Base-by-base conservation (phyloP, 2,329 filamentous ascomycete species). In the Claviceps fusiformis region DNA sequence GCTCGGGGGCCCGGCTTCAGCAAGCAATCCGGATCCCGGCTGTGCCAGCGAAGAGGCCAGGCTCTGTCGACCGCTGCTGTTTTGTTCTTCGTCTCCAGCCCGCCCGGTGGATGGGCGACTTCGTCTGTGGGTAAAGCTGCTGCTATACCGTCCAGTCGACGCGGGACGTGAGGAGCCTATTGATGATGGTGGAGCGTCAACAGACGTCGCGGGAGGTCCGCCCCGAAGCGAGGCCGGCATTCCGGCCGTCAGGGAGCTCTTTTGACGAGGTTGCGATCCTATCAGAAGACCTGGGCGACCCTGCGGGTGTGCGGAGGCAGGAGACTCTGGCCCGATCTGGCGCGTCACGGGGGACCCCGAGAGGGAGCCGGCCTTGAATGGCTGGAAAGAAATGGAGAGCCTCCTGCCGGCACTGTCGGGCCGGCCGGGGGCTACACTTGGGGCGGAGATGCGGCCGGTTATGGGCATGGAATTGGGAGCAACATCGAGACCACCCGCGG, bases 351-450 rank as follows among this genome's bases (percentile, higher is more conserved):
- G 92, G 5, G 91, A 96, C 4, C 87, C 89, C 2, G 91, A 95
- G n/a, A 97, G 75, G 1, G 92, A 95, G 11, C 92, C 92, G 15
- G 91, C 89, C 70, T 98, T 98, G 75, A 98, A 98, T 0, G 92
- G 91, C 62, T 95, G 89, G 63, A 96, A 95, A 0, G 89, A 95
- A 27, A 95, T 81, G 0, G 89, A 96, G 7, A 87, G 85, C 54
- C 89, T 82, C 62, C 90, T 80, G 54, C 77, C 77, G 50, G 78
- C 74, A 47, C 87, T 76, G 24, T 85, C 69, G 15, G 70, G 71
- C 52, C 75, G 74, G 45, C 74, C 57, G 1, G 68, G 61, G 13
- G 69, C 70, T n/a, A 44, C 29, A 31, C 71, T 67, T 27, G 64
- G 57, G 29, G 66, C 56, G 15, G 64, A 59, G 6, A 60, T 56